Base-by-base conservation (phyloP, 768 basidiomycete species). In the Podaxis sp. region DNA sequence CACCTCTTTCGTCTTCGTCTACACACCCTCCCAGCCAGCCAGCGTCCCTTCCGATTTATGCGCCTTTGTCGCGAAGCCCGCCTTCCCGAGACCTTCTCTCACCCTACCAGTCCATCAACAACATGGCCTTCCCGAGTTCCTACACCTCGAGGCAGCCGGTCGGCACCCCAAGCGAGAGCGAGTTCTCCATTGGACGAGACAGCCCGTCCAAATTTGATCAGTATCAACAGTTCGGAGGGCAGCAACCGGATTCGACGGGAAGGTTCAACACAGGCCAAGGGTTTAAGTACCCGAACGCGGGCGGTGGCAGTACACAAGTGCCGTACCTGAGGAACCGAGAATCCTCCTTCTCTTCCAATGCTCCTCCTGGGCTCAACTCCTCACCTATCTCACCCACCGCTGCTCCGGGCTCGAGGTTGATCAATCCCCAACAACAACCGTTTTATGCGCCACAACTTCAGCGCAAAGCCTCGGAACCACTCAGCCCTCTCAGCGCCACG, bases 11-110 rank as follows among this genome's bases (percentile, higher is more conserved):
- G 0, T 72, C 80, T 3, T 78, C 80, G 19, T 79, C 84, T n/a
- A 76, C 77, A 1, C 71, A 78, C 60, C 84, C 86, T 13, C 81
- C 86, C 1, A 87, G 86, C 68, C 87, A 90, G 66, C 87, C 90
- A 0, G 82, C 89, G 0, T 93, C 90, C 1, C 79, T 92, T 17
- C 91, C 92, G 44, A 90, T 89, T 57, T 90, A 90, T 63, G 85
- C 88, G 0, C 88, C 87, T 12, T 75, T 85, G 49, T 87, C 87
- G 1, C 83, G 88, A 62, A 88, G 85, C 68, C 85, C 87, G 0
- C 77, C 84, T 2, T 76, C 83, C 0, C 72, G 81, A 19, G 87
- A 89, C 36, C 76, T 85, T 48, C 71, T 77, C 61, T 75, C 77
- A 15, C 75, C 83, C 0, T 90, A 86, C 68, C 85, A 85, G 59